These are phyloP conservation scores for Solanum hybrid DNA, from an alignment of 305 asterid genomes.

Conservation along the genomic window DNA sequence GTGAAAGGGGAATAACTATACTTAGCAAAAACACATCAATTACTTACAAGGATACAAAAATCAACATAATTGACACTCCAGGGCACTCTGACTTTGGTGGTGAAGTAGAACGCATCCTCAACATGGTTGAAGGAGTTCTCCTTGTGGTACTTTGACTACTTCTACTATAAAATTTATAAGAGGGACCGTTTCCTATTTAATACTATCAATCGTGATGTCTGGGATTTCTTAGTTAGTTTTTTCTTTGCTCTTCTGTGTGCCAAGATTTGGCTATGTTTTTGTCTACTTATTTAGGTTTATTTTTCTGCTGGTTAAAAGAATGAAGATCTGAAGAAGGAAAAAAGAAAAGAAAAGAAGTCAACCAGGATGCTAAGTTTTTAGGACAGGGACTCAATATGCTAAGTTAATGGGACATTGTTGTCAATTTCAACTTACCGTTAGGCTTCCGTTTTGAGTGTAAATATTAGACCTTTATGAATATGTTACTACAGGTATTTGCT, in stretches of 20 bases:
- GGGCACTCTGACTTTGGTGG: constrained; percentile 99
- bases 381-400: background rate
- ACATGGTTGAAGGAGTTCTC: constrained; percentile 99
- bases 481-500: background rate
- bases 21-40: constrained; percentile 98
- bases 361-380: background rate
- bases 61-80: constrained; percentile 93
- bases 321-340: background rate
- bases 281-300: background rate
- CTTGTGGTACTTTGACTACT: constrained; percentile 59
- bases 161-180: background rate
- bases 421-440: background rate
- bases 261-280: background rate
- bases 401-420: background rate
- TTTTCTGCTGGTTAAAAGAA: background rate
- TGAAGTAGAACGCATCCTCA: constrained; percentile 97
- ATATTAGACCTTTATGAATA: background rate
- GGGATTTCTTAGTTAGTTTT: background rate
- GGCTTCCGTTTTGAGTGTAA: background rate
- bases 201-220: background rate
- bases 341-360: background rate
- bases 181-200: background rate
- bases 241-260: background rate
- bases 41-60: constrained; percentile 76
- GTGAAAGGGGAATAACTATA: constrained; percentile 97